phyloP scores from a whole-genome alignment of 257 asterid genomes.

The Solanum boliviense region DNA sequence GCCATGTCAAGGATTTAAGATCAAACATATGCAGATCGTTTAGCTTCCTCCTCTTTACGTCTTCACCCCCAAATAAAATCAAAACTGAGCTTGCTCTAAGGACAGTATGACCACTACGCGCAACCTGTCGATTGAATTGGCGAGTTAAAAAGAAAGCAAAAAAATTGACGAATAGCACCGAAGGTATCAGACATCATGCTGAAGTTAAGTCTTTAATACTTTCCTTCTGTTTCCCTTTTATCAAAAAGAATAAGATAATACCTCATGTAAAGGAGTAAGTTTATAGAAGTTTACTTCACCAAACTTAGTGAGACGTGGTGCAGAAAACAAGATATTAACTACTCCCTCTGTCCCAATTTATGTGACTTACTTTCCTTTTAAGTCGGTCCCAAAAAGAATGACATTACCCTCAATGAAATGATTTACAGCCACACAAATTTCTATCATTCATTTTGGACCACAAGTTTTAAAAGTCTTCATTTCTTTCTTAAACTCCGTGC shows the following conservation, averaged over 20 bases:
- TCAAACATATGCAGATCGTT: slow-evolving; percentile 97
- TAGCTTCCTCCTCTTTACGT: slow-evolving; percentile 63
- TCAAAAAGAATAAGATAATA: background rate
- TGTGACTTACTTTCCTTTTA: too few species aligned
- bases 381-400: too few species aligned
- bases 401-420: too few species aligned
- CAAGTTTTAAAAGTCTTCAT: too few species aligned
- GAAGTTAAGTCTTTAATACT: background rate
- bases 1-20: slow-evolving; percentile 92
- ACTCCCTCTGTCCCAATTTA: too few species aligned
- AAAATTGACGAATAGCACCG: background rate
- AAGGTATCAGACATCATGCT: background rate
- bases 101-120: slow-evolving; percentile 93
- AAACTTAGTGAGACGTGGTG: background rate
- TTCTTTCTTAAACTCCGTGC: too few species aligned
- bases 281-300: background rate
- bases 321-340: background rate
- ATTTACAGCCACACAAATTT: too few species aligned
- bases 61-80: slow-evolving; percentile 95
- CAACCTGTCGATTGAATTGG: slow-evolving; percentile 41
- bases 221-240: background rate
- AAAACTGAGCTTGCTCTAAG: slow-evolving; percentile 77
- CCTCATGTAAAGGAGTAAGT: background rate
- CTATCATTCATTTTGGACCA: too few species aligned
- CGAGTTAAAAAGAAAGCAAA: background rate